phyloP scores from a whole-genome alignment of 129 eudicot species.

The Tanacetum coccineum region DNA sequence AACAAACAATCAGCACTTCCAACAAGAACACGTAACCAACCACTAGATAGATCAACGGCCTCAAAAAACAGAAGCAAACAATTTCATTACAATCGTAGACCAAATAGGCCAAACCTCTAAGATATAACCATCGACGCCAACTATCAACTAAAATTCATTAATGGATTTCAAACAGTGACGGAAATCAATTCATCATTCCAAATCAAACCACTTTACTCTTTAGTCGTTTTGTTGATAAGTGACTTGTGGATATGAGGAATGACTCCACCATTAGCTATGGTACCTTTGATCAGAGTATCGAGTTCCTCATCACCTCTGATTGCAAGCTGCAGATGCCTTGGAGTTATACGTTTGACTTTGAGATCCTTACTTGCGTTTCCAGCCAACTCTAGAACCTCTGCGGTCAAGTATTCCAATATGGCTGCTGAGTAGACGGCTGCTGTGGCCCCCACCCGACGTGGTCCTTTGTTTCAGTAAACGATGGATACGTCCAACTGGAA shows the following conservation, averaged over 20 bases:
- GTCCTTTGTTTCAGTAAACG: constrained; percentile 44
- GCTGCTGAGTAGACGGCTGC: constrained; percentile 49
- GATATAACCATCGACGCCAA: constrained; percentile 7
- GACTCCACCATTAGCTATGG: constrained; percentile 49
- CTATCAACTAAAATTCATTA: constrained; percentile 18
- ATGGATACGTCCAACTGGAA: constrained; percentile 48
- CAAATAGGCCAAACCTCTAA: constrained; percentile 21
- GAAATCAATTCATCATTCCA: constrained; percentile 3
- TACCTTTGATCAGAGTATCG: constrained; percentile 44
- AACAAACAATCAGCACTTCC: not conserved
- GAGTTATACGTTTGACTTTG: constrained; percentile 46
- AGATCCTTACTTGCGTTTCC: constrained; percentile 51
- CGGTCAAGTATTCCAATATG: constrained; percentile 42
- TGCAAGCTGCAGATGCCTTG: constrained; percentile 47
- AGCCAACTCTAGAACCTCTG: constrained; percentile 47
- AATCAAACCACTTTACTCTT: constrained; percentile 22
- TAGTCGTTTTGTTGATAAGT: constrained; percentile 44
- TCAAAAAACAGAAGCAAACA: constrained; percentile 11
- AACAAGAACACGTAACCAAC: constrained; percentile 3
- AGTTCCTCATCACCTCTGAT: constrained; percentile 50
- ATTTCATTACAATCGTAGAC: constrained; percentile 10
- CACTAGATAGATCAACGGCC: constrained; percentile 11
- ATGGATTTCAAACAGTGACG: not conserved
- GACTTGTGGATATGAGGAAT: constrained; percentile 50
- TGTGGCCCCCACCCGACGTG: constrained; percentile 45